phyloP scores from a whole-genome alignment of 1,284 basidiomycete genomes.

The Cerrena zonata region DNA sequence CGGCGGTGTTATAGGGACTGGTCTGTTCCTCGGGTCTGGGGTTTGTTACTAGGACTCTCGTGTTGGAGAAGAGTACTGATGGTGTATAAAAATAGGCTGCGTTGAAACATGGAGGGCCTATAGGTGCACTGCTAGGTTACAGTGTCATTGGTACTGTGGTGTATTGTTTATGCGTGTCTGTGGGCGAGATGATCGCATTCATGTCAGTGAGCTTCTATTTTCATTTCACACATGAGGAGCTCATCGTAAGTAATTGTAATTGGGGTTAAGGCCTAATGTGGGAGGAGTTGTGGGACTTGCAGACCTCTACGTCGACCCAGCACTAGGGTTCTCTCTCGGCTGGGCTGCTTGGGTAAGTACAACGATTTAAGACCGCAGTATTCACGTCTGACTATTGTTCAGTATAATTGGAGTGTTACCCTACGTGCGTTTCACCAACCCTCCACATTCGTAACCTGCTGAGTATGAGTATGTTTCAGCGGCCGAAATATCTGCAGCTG shows the following conservation, averaged over 20 bases:
- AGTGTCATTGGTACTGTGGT: conserved; percentile 42
- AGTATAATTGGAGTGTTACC: conserved; percentile 30
- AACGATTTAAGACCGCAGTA: background rate
- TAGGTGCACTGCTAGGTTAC: conserved; percentile 63
- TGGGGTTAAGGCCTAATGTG: conserved; percentile 59
- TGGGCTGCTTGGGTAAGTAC: conserved; percentile 28
- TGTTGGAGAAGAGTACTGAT: too few relatives aligned
- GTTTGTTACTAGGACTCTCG: conserved; percentile 18
- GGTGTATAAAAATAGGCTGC: conserved; percentile 35
- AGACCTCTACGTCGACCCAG: conserved; percentile 26
- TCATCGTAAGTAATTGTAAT: too few relatives aligned
- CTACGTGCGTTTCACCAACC: conserved; percentile 17
- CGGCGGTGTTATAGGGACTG: conserved; percentile 46
- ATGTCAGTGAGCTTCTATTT: conserved; percentile 15
- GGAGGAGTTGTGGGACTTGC: conserved; percentile 77
- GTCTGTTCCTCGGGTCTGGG: conserved; percentile 37
- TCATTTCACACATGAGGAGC: conserved; percentile 1
- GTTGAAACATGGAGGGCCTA: conserved; percentile 50
- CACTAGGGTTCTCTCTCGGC: conserved; percentile 26
- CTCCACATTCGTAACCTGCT: background rate
- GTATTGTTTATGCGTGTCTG: conserved; percentile 34
- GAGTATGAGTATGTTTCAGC: conserved; percentile 12
- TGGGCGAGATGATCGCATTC: conserved; percentile 30
- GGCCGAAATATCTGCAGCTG: conserved; percentile 26
- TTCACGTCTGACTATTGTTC: background rate